Evolutionary conservation across 306 rosid genomes (phyloP).

Genomic region (Gillenia trifoliata): DNA sequence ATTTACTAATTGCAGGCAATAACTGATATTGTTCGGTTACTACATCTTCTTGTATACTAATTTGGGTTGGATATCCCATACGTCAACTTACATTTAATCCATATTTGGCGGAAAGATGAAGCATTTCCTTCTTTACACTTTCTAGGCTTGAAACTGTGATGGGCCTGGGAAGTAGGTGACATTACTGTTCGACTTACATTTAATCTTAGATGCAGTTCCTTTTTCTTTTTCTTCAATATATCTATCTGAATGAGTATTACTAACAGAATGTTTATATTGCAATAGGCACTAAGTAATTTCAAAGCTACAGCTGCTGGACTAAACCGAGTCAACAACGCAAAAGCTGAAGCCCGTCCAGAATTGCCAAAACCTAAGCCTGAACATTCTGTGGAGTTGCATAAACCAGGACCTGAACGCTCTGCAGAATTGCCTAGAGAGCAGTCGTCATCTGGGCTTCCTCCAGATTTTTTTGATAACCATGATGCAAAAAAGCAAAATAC

Average conservation of each 20-base stretch:
- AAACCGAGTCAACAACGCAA: conserved; percentile 37
- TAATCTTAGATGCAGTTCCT: neutral
- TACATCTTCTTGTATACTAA: neutral
- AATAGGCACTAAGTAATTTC: conserved; percentile 61
- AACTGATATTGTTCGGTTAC: neutral
- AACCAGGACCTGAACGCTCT: conserved; percentile 26
- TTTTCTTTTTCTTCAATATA: conserved; percentile 2
- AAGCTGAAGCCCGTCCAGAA: conserved; percentile 34
- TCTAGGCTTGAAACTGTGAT: neutral
- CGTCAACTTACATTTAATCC: neutral
- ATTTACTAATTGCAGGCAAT: neutral
- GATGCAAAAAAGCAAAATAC: conserved; percentile 38
- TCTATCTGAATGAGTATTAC: conserved; percentile 7
- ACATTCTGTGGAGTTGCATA: conserved; percentile 28
- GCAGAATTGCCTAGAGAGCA: conserved; percentile 37
- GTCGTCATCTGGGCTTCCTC: conserved; percentile 62
- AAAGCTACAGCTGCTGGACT: conserved; percentile 65
- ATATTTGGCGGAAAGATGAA: no score
- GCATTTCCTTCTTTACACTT: neutral
- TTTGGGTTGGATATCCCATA: neutral
- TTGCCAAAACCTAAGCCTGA: conserved; percentile 35
- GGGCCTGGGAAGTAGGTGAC: neutral
- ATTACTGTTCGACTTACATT: neutral
- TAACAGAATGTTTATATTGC: conserved; percentile 20
- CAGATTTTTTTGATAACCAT: conserved; percentile 64